These are phyloP conservation scores for Dicorynia guianensis DNA, from an alignment of 306 rosid genomes.

Conservation along the genomic window DNA sequence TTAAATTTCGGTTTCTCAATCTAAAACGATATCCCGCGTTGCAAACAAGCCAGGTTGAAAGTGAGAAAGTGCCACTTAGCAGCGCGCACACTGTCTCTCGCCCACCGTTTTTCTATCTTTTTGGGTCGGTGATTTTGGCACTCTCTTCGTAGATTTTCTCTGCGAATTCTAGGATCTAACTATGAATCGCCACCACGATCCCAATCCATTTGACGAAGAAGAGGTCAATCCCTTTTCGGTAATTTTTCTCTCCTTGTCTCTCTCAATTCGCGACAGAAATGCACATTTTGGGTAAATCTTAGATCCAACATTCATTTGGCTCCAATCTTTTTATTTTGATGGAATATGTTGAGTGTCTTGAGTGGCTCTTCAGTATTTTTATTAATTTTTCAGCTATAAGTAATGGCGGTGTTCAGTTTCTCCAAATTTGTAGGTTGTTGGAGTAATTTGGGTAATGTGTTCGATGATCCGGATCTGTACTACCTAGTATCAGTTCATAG, in stretches of 20 bases:
- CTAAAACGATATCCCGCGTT: conserved; percentile 61
- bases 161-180: conserved; percentile 60
- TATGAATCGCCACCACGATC: conserved; percentile 91
- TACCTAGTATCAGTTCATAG: background rate
- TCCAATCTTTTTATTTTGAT: conserved; percentile 1
- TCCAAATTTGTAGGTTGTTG: background rate
- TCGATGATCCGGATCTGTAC: conserved; percentile 57
- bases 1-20: conserved; percentile 25
- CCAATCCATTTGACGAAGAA: conserved; percentile 94
- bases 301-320: conserved; percentile 52
- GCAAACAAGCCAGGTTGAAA: conserved; percentile 32
- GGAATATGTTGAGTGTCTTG: background rate
- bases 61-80: conserved; percentile 44
- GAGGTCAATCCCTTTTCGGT: conserved; percentile 98
- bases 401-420: background rate
- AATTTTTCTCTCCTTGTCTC: conserved; percentile 28
- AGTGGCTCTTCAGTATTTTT: background rate
- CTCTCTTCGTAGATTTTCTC: conserved; percentile 41
- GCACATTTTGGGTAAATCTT: conserved; percentile 29
- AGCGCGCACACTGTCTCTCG: conserved; percentile 4
- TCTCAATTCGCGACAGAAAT: background rate
- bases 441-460: background rate
- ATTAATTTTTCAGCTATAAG: background rate
- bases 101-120: conserved; percentile 4
- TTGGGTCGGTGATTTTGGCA: conserved; percentile 24